Evolutionary conservation across 1,284 basidiomycete species (phyloP).

Genomic region (Thecaphora thlaspeos): DNA sequence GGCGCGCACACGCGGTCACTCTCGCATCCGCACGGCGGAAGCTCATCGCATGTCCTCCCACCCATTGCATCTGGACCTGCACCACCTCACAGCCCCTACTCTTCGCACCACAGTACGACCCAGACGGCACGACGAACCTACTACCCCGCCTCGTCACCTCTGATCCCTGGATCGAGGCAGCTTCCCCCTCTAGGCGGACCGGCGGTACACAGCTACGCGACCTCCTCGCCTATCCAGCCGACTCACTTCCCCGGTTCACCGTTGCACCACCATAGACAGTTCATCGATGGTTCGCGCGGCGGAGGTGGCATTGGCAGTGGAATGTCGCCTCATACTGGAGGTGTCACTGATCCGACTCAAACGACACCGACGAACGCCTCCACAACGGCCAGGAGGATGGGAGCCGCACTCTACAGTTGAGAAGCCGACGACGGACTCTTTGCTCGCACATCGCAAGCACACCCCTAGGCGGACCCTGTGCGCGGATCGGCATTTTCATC

Average conservation of each 20-base stretch:
- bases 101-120: constrained; percentile 14
- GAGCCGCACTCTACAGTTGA: constrained; percentile 31
- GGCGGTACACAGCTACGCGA: neutral
- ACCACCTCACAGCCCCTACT: constrained; percentile 23
- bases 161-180: constrained; percentile 12
- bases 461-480: too few relatives aligned
- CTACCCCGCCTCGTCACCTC: constrained; percentile 26
- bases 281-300: neutral
- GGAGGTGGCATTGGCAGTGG: neutral
- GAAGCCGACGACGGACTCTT: too few relatives aligned
- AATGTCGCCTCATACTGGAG: neutral
- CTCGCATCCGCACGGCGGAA: constrained; percentile 16
- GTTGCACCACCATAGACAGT: neutral
- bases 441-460: too few relatives aligned
- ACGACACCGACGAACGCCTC: constrained; percentile 1
- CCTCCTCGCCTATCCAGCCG: neutral
- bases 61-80: constrained; percentile 1
- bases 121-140: constrained; percentile 14
- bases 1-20: constrained; percentile 21
- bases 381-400: constrained; percentile 17
- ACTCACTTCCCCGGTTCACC: neutral
- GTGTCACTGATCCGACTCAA: neutral
- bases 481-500: too few relatives aligned
- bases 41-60: neutral
- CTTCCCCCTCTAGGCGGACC: constrained; percentile 7